Percentiles rank a stretch among this genome's conserved stretches.
These are phyloP conservation scores for Phytophthora capsici DNA, from an alignment of 352 stramenopile genomes.

Conservation along the genomic window DNA sequence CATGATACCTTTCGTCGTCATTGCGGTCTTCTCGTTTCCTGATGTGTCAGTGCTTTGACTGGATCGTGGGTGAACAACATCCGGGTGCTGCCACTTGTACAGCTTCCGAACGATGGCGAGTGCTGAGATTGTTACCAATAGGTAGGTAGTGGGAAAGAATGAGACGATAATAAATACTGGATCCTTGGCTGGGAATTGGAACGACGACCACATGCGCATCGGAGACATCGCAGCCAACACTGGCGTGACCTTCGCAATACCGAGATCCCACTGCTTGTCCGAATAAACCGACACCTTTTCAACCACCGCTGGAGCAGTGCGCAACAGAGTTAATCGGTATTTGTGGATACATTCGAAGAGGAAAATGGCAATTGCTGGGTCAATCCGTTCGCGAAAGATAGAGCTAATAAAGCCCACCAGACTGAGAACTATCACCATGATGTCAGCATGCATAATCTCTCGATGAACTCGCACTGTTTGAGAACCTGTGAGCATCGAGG, in stretches of 20 bases:
- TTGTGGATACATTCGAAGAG: slow-evolving; percentile 35
- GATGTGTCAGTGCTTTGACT: slow-evolving; percentile 15
- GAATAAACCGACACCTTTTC: slow-evolving; percentile 18
- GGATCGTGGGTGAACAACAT: slow-evolving; percentile 12
- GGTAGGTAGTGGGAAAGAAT: slow-evolving; percentile 28
- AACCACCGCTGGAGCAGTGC: slow-evolving; percentile 15
- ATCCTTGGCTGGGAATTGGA: slow-evolving; percentile 26
- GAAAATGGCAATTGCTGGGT: slow-evolving; percentile 37
- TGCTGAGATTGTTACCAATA: slow-evolving; percentile 10
- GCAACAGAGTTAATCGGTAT: slow-evolving; percentile 14
- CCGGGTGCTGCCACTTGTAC: slow-evolving; percentile 15
- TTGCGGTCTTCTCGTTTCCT: slow-evolving; percentile 11
- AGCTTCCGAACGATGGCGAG: slow-evolving; percentile 28
- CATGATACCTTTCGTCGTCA: slow-evolving; percentile 15
- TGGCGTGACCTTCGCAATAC: slow-evolving; percentile 14
- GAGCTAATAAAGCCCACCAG: slow-evolving; percentile 32
- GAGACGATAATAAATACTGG: slow-evolving; percentile 22
- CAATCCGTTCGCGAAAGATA: slow-evolving; percentile 38
- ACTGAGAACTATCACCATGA: slow-evolving; percentile 36
- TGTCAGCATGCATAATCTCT: slow-evolving; percentile 42
- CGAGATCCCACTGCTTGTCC: slow-evolving; percentile 9
- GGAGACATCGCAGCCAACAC: slow-evolving; percentile 23
- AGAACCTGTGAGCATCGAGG: slow-evolving; percentile 20
- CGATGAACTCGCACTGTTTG: slow-evolving; percentile 31
- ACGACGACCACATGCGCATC: slow-evolving; percentile 33